A percentile compares a stretch with the other conserved stretches of the same genome.
phyloP scores from a whole-genome alignment of 208 protist genomes.

The Trichomonas vaginalis region DNA sequence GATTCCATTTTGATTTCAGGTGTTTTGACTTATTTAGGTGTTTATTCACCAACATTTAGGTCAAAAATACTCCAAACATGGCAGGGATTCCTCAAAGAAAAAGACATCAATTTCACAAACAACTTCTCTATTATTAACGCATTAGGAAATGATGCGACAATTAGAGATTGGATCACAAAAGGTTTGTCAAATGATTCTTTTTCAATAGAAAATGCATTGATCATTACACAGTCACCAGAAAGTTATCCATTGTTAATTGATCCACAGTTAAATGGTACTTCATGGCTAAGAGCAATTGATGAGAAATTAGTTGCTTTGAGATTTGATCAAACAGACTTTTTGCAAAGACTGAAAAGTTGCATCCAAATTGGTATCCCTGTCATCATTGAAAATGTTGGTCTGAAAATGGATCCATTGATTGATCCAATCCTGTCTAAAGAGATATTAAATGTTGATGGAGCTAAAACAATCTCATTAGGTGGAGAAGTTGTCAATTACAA shows the following conservation, averaged over 20 bases:
- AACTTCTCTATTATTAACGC: slow-evolving; percentile 68
- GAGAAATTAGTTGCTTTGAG: slow-evolving; percentile 67
- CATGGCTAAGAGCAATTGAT: slow-evolving; percentile 79
- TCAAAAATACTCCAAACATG: slow-evolving; percentile 65
- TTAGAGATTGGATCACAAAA: slow-evolving; percentile 87
- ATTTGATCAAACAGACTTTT: slow-evolving; percentile 58
- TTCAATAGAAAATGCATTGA: slow-evolving; percentile 85
- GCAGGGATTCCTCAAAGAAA: slow-evolving; percentile 61
- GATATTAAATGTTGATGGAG: slow-evolving; percentile 70
- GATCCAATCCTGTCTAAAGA: slow-evolving; percentile 74
- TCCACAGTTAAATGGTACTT: slow-evolving; percentile 84
- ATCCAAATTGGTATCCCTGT: slow-evolving; percentile 46
- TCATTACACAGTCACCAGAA: slow-evolving; percentile 55
- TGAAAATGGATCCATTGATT: slow-evolving; percentile 86
- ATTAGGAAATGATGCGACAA: slow-evolving; percentile 56
- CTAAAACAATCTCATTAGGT: background rate
- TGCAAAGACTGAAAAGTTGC: slow-evolving; percentile 44
- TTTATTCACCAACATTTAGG: slow-evolving; percentile 81
- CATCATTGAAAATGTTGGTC: slow-evolving; percentile 78
- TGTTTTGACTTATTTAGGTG: slow-evolving; percentile 89
- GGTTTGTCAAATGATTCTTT: slow-evolving; percentile 81
- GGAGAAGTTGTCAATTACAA: slow-evolving; percentile 44
- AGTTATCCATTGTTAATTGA: slow-evolving; percentile 94
- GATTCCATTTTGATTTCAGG: slow-evolving; percentile 81
- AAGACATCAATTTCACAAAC: slow-evolving; percentile 65